These are phyloP conservation scores for Periconia macrospinosa DNA, from an alignment of 2,329 filamentous ascomycete species.

Conservation along the genomic window DNA sequence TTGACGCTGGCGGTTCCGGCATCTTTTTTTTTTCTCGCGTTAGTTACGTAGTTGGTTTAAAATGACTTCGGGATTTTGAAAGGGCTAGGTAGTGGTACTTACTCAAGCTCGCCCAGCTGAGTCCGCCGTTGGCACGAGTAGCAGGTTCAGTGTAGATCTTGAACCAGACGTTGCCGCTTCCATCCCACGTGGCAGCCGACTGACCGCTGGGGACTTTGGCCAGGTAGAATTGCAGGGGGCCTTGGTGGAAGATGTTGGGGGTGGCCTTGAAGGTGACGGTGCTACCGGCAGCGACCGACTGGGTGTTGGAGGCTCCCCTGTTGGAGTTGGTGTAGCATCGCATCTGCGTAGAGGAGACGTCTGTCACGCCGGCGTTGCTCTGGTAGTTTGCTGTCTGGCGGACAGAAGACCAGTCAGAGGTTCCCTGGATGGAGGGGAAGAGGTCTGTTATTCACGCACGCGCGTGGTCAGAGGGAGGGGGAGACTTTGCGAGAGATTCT, in stretches of 20 bases:
- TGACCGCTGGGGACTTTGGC: slow-evolving; percentile 38
- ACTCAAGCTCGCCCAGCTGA: slow-evolving; percentile 31
- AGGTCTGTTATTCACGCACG: slow-evolving; percentile 21
- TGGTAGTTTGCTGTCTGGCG: slow-evolving; percentile 37
- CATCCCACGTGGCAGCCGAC: slow-evolving; percentile 32
- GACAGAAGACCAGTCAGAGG: slow-evolving; percentile 35
- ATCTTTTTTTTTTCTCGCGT: too few relatives aligned
- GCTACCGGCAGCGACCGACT: slow-evolving; percentile 32
- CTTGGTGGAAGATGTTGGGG: slow-evolving; percentile 37
- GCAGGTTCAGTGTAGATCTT: slow-evolving; percentile 36
- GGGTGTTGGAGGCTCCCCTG: slow-evolving; percentile 13
- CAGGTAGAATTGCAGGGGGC: slow-evolving; percentile 43
- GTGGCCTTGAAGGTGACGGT: slow-evolving; percentile 36
- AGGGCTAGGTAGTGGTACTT: too few relatives aligned
- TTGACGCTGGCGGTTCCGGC: slow-evolving; percentile 32
- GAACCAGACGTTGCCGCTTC: slow-evolving; percentile 40
- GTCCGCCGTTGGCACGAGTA: slow-evolving; percentile 12
- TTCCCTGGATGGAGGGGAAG: slow-evolving; percentile 25
- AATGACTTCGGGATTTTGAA: too few relatives aligned
- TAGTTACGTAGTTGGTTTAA: too few relatives aligned
- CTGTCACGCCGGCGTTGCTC: slow-evolving; percentile 30
- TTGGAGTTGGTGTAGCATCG: slow-evolving; percentile 36
- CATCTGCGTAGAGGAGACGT: slow-evolving; percentile 33
- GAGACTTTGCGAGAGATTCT: background rate
- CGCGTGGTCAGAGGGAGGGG: background rate